phyloP scores from a whole-genome alignment of 2,329 filamentous ascomycete species.

The Alternaria tenuissima region DNA sequence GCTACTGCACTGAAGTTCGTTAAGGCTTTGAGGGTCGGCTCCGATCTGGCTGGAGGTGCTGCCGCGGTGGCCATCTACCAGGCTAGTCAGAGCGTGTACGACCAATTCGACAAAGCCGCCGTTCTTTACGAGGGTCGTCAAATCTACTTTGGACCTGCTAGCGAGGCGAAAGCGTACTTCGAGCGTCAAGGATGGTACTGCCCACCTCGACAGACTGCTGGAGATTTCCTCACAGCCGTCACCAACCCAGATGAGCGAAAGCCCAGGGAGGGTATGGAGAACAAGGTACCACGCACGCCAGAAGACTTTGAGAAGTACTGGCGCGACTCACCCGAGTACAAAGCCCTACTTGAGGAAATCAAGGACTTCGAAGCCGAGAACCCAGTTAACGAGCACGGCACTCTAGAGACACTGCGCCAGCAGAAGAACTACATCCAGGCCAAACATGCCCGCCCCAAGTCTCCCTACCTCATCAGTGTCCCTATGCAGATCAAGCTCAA shows the following conservation, averaged over 20 bases:
- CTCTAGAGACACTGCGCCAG: constrained; percentile 46
- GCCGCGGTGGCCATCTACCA: constrained; percentile 68
- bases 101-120: constrained; percentile 75
- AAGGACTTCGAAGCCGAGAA: constrained; percentile 59
- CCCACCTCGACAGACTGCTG: constrained; percentile 71
- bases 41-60: constrained; percentile 60
- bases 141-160: constrained; percentile 76
- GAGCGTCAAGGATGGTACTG: constrained; percentile 73
- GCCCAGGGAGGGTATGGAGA: constrained; percentile 53
- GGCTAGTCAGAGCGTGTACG: constrained; percentile 61
- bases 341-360: constrained; percentile 58
- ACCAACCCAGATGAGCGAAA: constrained; percentile 61
- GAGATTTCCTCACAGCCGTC: constrained; percentile 79
- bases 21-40: constrained; percentile 59
- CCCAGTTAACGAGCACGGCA: constrained; percentile 53
- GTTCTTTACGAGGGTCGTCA: constrained; percentile 80
- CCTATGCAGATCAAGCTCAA: constrained; percentile 54
- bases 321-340: constrained; percentile 60
- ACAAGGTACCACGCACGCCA: constrained; percentile 57
- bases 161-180: constrained; percentile 70
- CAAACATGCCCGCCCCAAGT: constrained; percentile 62
- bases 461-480: constrained; percentile 66
- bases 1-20: constrained; percentile 67
- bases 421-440: constrained; percentile 62
- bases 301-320: constrained; percentile 61